These are phyloP conservation scores for Rhodotorula sp. DNA, from an alignment of 1,284 basidiomycete genomes.

Conservation along the genomic window DNA sequence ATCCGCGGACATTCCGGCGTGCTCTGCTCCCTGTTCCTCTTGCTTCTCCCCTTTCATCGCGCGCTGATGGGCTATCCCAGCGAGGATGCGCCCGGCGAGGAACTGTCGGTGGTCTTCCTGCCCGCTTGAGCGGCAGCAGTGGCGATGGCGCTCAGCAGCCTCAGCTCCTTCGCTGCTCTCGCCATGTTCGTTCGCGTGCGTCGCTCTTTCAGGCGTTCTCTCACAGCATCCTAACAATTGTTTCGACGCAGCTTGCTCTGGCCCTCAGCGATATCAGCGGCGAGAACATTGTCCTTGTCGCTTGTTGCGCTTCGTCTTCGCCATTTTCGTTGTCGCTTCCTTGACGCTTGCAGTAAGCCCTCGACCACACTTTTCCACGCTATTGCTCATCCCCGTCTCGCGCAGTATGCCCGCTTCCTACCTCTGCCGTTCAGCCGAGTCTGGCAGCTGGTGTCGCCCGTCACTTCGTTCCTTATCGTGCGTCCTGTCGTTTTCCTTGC, in stretches of 20 bases:
- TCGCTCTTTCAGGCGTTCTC: rapidly evolving
- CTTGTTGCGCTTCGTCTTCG: not conserved
- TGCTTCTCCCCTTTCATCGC: not conserved
- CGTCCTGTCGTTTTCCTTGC: too few species aligned
- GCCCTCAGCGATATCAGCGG: not conserved
- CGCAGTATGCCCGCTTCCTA: slow-evolving; percentile 3
- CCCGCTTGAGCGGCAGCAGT: slow-evolving; percentile 1
- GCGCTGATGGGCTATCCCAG: not conserved
- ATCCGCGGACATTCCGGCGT: not conserved
- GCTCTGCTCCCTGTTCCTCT: not conserved
- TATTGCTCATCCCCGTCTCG: not conserved
- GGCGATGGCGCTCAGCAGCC: not conserved
- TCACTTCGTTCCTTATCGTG: not conserved
- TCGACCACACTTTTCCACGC: not conserved
- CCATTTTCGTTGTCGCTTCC: not conserved
- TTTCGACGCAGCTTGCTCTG: not conserved
- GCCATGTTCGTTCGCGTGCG: not conserved
- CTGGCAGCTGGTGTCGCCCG: not conserved
- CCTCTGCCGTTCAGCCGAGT: not conserved
- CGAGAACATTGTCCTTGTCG: not conserved
- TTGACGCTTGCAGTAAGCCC: too few species aligned
- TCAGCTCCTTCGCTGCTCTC: not conserved
- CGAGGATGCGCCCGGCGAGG: not conserved
- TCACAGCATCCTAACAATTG: too few species aligned
- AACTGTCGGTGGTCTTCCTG: not conserved